Percentiles rank a stretch among this genome's conserved stretches.
phyloP scores from a whole-genome alignment of 768 basidiomycete species.

The Fibroporia radiculosa region DNA sequence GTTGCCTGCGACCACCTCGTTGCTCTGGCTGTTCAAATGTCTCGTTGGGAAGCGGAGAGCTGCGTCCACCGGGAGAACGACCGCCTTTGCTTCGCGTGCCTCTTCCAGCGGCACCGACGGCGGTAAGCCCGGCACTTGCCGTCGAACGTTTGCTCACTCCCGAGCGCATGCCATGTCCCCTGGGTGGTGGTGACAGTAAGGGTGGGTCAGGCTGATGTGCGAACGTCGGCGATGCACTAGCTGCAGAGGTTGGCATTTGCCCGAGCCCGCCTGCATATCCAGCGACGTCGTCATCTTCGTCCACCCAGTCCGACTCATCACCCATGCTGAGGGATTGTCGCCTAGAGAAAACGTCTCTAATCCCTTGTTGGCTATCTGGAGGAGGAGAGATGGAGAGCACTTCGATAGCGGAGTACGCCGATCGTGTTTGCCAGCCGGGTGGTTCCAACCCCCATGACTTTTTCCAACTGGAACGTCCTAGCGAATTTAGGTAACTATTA shows the following conservation, averaged over 20 bases:
- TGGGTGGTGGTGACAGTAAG: slow-evolving; percentile 7
- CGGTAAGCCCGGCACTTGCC: slow-evolving; percentile 8
- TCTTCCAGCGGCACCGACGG: slow-evolving; percentile 5
- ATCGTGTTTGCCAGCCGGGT: slow-evolving; percentile 70
- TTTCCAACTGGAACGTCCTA: slow-evolving; percentile 78
- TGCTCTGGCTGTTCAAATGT: slow-evolving; percentile 39
- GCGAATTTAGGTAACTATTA: slow-evolving; percentile 27
- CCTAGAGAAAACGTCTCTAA: slow-evolving; percentile 80
- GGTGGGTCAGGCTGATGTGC: slow-evolving; percentile 13
- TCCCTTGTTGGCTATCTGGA: slow-evolving; percentile 27
- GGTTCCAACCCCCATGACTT: slow-evolving; percentile 85
- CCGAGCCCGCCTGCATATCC: slow-evolving; percentile 76
- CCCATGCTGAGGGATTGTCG: slow-evolving; percentile 49
- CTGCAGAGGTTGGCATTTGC: slow-evolving; percentile 36
- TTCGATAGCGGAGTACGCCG: slow-evolving; percentile 51
- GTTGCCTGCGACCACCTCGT: slow-evolving; percentile 55
- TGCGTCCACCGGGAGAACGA: slow-evolving; percentile 51
- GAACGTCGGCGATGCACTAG: slow-evolving; percentile 9
- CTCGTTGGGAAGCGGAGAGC: slow-evolving; percentile 54
- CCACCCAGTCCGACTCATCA: slow-evolving; percentile 85
- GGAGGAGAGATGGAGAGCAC: slow-evolving; percentile 63
- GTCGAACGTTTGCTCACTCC: slow-evolving; percentile 11
- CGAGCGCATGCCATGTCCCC: slow-evolving; percentile 4
- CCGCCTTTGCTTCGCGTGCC: slow-evolving; percentile 21
- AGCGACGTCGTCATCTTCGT: slow-evolving; percentile 71